A percentile compares a stretch with the other conserved stretches of the same genome.
These are phyloP conservation scores for Lenwebbia sp. DNA, from an alignment of 345 rosid species.

Conservation along the genomic window DNA sequence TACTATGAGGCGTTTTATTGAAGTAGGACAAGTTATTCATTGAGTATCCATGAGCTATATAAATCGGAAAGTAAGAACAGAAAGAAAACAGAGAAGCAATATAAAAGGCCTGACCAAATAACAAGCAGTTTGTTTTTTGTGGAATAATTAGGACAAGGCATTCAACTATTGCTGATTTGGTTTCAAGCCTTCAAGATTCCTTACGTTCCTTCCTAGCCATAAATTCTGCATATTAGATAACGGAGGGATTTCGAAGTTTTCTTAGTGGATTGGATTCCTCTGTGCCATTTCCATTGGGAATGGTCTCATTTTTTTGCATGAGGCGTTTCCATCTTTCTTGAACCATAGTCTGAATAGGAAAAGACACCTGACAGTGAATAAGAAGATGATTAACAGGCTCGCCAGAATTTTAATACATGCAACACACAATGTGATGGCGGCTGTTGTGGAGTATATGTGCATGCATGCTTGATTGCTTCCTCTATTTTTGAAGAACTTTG, in stretches of 20 bases:
- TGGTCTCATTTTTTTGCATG: neutral
- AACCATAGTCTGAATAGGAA: neutral
- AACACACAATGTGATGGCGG: neutral
- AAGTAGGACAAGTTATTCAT: neutral
- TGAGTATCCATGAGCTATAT: neutral
- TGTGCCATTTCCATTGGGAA: neutral
- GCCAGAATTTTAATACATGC: neutral
- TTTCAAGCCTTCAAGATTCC: neutral
- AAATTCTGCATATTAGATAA: neutral
- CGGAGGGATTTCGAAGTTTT: neutral
- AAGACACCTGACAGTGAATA: neutral
- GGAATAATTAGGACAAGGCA: neutral
- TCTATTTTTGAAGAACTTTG: neutral
- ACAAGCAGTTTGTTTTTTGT: neutral
- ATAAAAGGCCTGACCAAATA: neutral
- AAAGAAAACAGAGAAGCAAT: neutral
- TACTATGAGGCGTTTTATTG: neutral
- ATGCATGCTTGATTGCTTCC: neutral
- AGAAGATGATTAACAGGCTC: neutral
- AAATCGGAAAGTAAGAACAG: neutral
- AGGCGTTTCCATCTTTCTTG: neutral
- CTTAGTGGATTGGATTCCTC: neutral
- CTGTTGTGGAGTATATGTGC: neutral
- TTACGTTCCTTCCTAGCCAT: neutral
- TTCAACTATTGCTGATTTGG: neutral